A percentile compares a stretch with the other conserved stretches of the same genome.
phyloP scores from a whole-genome alignment of 1,284 basidiomycete species.

The Melampsora americana region DNA sequence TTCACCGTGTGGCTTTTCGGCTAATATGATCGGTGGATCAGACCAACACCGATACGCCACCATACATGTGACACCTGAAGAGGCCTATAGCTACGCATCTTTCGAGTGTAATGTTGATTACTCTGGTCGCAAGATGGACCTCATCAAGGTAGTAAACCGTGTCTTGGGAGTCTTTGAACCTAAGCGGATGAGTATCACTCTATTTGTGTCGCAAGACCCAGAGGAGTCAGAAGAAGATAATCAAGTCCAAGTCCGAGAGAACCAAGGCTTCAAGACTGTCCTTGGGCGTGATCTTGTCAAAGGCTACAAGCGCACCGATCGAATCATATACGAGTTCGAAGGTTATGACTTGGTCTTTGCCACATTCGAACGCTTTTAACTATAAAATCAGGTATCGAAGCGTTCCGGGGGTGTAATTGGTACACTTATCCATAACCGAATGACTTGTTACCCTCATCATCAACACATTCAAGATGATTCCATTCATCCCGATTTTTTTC shows the following conservation, averaged over 20 bases:
- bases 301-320: conserved; percentile 70
- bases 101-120: conserved; percentile 98
- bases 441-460: too few species aligned
- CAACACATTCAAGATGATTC: too few species aligned
- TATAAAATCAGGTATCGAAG: conserved; percentile 38
- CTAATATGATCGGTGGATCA: conserved; percentile 78
- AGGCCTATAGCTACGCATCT: conserved; percentile 93
- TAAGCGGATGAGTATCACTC: conserved; percentile 76
- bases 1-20: conserved; percentile 91
- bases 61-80: conserved; percentile 97
- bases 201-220: conserved; percentile 77
- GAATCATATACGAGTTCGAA: conserved; percentile 97
- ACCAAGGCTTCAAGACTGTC: conserved; percentile 55
- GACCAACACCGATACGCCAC: conserved; percentile 87
- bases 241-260: conserved; percentile 61
- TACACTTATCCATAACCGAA: too few species aligned
- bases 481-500: too few species aligned
- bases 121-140: conserved; percentile 54
- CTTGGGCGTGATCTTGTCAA: conserved; percentile 52
- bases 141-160: conserved; percentile 78
- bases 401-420: conserved; percentile 39
- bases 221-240: conserved; percentile 49
- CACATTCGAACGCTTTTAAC: conserved; percentile 47
- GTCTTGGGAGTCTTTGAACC: conserved; percentile 93
- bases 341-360: conserved; percentile 83